Base-by-base conservation (phyloP, 768 basidiomycete genomes). In the Tylopilus sp. region DNA sequence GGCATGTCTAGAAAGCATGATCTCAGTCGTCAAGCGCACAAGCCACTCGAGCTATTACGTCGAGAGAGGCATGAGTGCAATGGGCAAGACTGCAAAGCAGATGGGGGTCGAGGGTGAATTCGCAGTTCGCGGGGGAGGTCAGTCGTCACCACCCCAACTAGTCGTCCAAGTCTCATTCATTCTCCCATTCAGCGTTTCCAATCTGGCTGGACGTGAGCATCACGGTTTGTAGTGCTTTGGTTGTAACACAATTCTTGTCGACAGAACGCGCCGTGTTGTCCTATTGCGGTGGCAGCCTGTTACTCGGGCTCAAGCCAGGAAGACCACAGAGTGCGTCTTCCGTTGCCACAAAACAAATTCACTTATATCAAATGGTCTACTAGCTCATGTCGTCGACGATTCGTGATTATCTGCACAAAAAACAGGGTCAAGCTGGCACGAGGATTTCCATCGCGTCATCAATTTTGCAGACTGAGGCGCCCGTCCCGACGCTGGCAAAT, bases 21-120 rank as follows among this genome's bases (percentile, higher is more conserved):
- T 91, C 58, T 81, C 80, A 36, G 85, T 90, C 24, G 89, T 90
- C 42, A 81, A 78, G 60, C 77, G 88, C 54, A 92, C 89, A 17
- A 89, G 90, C 2, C 90, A 92, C 65, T 89, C 88, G 9, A 89
- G 85, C 59, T 92, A 77, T 68, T 92, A 92, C 67, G 87, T 92
- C 10, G 89, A 92, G 65, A 91, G 90, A 64, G 87, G 88, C 7
- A 89, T 89, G 83, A 82, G 80, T 44, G 89, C 89, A 4, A 86
- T 87, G 84, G 86, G 86, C 17, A 89, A 87, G 71, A 84, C 83
- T 7, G 78, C 85, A 34, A 81, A 81, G 59, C 85, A 89, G 60
- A 76, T 87, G 72, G 88, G 85, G 5, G 75, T 86, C 31, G 82
- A 85, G 50, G 78, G 76, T 16, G 85, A 89, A 50, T 75, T 79